Conservation (phyloP, 345 rosid genomes). For the Garcia nutans region DNA sequence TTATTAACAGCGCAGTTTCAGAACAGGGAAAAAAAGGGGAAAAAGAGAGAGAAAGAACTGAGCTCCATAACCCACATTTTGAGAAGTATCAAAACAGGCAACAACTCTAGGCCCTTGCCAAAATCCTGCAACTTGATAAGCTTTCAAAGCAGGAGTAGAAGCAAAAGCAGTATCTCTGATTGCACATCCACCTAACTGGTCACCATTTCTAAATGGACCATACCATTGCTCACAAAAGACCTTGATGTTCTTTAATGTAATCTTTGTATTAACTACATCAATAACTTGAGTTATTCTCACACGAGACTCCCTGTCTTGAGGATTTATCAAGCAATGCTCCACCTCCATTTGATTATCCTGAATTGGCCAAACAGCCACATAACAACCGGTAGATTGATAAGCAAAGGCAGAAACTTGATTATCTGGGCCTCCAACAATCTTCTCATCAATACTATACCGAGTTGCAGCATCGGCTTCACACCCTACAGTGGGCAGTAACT, state of each 20-base stretch:
- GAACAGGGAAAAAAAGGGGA: neutral
- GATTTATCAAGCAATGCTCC: slow-evolving; percentile 84
- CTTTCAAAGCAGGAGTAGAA: slow-evolving; percentile 54
- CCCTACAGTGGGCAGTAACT: slow-evolving; percentile 93
- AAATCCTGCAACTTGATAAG: slow-evolving; percentile 52
- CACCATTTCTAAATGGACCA: slow-evolving; percentile 87
- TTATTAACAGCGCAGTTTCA: neutral
- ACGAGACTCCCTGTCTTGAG: slow-evolving; percentile 74
- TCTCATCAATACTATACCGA: slow-evolving; percentile 50
- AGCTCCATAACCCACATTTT: slow-evolving; percentile 35
- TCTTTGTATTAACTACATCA: slow-evolving; percentile 31
- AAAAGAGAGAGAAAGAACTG: neutral
- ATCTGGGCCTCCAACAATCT: slow-evolving; percentile 40
- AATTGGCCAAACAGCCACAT: slow-evolving; percentile 73
- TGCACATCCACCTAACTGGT: slow-evolving; percentile 85
- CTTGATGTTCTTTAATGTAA: slow-evolving; percentile 43
- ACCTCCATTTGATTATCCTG: slow-evolving; percentile 44
- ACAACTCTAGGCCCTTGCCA: slow-evolving; percentile 56
- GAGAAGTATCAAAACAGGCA: slow-evolving; percentile 43
- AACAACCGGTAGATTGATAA: slow-evolving; percentile 67
- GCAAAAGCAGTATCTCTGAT: slow-evolving; percentile 81
- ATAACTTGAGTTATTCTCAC: slow-evolving; percentile 66
- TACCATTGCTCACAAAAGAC: slow-evolving; percentile 84
- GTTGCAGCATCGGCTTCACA: slow-evolving; percentile 99
- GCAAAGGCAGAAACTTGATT: slow-evolving; percentile 53